Base-by-base conservation (phyloP, 2,329 filamentous ascomycete species). In the Fusarium longipes region DNA sequence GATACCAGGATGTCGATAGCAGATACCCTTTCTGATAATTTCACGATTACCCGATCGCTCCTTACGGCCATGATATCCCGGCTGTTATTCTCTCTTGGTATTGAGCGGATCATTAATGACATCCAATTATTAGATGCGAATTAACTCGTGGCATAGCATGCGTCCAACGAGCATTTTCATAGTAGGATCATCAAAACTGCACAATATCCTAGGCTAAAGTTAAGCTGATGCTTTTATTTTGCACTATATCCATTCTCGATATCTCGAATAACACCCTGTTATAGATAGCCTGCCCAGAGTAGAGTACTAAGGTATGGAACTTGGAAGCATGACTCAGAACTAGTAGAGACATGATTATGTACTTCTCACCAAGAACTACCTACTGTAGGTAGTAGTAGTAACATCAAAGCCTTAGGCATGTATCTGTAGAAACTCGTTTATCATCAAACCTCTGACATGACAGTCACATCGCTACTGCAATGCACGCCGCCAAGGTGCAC, bases 1-100 rank as follows among this genome's bases (percentile, higher is more conserved):
- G 39, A 40, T 20, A 65, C 65, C 35, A 54, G 65, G 52, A 61
- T 70, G 48, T 51, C 45, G 32, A 61, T 39, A 68, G 65, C 58
- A 55, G 33, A 53, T 25, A 12, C 17, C 52, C 32, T 43, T 70
- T 67, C 65, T 32, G 54, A 64, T 43, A 56, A 61, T 51, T 57
- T 33, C 43, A 70, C 61, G 57, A 44, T 54, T 65, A 57, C 62
- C 47, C 47, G 48, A 58, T 63, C 38, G 49, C 44, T 48, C 40
- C 51, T 54, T 55, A 50, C 47, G 32, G 15, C 43, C 56, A 51
- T 51, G 39, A 43, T 50, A 61, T 62, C 30, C 35, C 45, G 17
- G 20, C 33, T 43, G 36, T 30, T 49, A 17, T 48, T 44, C 4
- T 38, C 42, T 29, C 39, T 51, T 51, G 43, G 35, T 20, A 39